These are phyloP conservation scores for Wallacemonas sp. DNA, from an alignment of 208 protist species.

Conservation along the genomic window DNA sequence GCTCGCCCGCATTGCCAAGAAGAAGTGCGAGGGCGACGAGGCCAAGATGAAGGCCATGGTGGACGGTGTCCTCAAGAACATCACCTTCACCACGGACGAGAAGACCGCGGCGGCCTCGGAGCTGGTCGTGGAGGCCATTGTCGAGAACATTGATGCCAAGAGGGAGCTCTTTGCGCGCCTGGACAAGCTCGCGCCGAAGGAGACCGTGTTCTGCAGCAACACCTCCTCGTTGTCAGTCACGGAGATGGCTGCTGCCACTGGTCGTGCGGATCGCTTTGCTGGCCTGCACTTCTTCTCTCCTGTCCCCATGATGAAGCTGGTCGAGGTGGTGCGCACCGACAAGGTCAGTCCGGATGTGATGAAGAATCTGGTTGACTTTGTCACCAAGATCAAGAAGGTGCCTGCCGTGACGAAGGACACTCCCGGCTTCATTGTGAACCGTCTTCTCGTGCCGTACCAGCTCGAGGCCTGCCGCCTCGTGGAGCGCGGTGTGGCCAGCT, in stretches of 20 bases:
- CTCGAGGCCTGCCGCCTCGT: slow-evolving; percentile 76
- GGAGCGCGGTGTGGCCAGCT: slow-evolving; percentile 74
- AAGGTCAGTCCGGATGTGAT: slow-evolving; percentile 49
- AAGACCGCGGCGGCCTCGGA: slow-evolving; percentile 31
- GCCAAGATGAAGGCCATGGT: slow-evolving; percentile 47
- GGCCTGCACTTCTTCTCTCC: slow-evolving; percentile 93
- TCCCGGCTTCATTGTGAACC: slow-evolving; percentile 91
- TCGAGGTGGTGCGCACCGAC: slow-evolving; percentile 81
- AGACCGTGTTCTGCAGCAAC: slow-evolving; percentile 86
- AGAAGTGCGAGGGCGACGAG: slow-evolving; percentile 52
- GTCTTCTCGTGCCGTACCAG: slow-evolving; percentile 83
- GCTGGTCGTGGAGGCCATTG: slow-evolving; percentile 67
- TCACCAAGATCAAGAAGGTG: slow-evolving; percentile 62
- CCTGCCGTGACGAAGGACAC: slow-evolving; percentile 80
- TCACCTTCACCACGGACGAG: slow-evolving; percentile 71
- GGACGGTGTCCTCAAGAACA: slow-evolving; percentile 31
- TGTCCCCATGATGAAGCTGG: slow-evolving; percentile 90
- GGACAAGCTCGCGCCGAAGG: slow-evolving; percentile 49
- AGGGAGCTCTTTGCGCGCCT: slow-evolving; percentile 51
- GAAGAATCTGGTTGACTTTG: slow-evolving; percentile 45
- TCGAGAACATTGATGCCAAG: slow-evolving; percentile 69
- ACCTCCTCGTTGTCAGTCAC: slow-evolving; percentile 78
- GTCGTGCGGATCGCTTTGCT: slow-evolving; percentile 65
- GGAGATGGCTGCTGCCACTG: slow-evolving; percentile 59
- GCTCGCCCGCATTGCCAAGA: slow-evolving; percentile 56